Evolutionary conservation across 2,329 filamentous ascomycete genomes (phyloP), one percentile per base, ranked within the genome.

Genomic region (Neofusicoccum sp.): DNA sequence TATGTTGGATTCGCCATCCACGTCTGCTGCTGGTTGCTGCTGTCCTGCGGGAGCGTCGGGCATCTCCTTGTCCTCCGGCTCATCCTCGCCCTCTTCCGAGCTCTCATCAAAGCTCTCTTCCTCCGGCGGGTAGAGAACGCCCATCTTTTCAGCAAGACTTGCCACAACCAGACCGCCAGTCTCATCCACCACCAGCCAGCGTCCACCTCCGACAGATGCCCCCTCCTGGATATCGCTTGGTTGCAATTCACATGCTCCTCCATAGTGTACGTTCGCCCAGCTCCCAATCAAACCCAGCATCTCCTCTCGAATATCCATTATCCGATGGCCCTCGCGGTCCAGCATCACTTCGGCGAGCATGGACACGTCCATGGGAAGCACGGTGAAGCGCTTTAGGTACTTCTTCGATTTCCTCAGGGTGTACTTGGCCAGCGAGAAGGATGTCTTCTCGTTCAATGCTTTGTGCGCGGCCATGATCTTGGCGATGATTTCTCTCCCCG

Each of bases 351-450:
- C 85, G 20, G 87, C 86, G 63, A 98, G 79, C 65, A 86, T 82
- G 0, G 87, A 82, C 12, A 96, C 86, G 70, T 97, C 92, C 66
- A 98, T 78, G 0, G 93, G 93, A 56, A 96, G 75, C 1, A 95
- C 85, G 0, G 89, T 91, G 70, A 99, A 98, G 11, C 92, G 83
- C 68, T 89, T 88, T 65, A 98, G 84, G 73, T 96, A 98, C 76
- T 99, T 99, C 72, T 88, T 93, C 65, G 90, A 89, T 79, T 99
- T 99, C 47, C 96, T 82, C 16, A 98, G 80, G 70, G 95, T 96
- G 76, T 99, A 99, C 75, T 99, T 99, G 44, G 93, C 93, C 61
- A 97, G 80, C 2, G 92, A 96, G 70, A 96, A 99, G 0, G 87
- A 83, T 0, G 95, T 98, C 81, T 99, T 99, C 78, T 98, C 89